phyloP scores from a whole-genome alignment of 495 filamentous ascomycete genomes.

The Saxispiralis lemnorum region DNA sequence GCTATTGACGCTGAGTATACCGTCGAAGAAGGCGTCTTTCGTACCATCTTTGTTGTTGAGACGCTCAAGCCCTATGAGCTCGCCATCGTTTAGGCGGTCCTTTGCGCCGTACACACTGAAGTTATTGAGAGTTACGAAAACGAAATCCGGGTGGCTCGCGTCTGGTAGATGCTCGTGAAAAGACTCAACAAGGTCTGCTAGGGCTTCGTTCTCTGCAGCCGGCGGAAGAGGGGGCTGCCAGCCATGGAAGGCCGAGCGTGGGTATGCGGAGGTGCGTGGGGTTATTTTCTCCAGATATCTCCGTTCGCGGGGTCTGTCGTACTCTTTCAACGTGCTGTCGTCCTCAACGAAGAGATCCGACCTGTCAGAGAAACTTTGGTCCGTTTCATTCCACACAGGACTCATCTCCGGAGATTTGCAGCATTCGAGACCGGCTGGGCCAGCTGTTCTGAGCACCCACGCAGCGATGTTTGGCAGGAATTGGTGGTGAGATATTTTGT shows the following conservation, averaged over 20 bases:
- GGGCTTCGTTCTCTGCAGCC: background rate
- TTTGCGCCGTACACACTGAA: constrained; percentile 16
- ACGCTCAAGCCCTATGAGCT: constrained; percentile 14
- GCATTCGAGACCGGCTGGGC: too few relatives aligned
- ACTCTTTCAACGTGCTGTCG: too few relatives aligned
- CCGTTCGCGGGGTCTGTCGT: too few relatives aligned
- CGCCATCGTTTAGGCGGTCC: background rate
- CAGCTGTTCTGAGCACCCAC: too few relatives aligned
- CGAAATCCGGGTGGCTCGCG: background rate
- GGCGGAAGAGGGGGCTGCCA: background rate
- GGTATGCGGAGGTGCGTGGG: background rate
- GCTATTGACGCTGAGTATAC: constrained; percentile 33
- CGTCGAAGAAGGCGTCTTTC: constrained; percentile 32
- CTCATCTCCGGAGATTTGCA: too few relatives aligned
- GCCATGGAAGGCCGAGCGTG: constrained; percentile 5
- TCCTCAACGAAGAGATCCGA: too few relatives aligned
- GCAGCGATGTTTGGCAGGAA: too few relatives aligned
- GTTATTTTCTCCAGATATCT: too few relatives aligned
- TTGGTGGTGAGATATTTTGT: too few relatives aligned
- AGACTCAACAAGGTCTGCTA: constrained; percentile 1
- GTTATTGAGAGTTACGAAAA: constrained; percentile 12
- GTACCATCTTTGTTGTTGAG: constrained; percentile 8
- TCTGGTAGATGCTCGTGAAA: background rate
- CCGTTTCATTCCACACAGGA: too few relatives aligned
- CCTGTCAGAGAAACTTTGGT: too few relatives aligned